Evolutionary conservation across 345 rosid genomes (phyloP).

Genomic region (Ricinus communis): DNA sequence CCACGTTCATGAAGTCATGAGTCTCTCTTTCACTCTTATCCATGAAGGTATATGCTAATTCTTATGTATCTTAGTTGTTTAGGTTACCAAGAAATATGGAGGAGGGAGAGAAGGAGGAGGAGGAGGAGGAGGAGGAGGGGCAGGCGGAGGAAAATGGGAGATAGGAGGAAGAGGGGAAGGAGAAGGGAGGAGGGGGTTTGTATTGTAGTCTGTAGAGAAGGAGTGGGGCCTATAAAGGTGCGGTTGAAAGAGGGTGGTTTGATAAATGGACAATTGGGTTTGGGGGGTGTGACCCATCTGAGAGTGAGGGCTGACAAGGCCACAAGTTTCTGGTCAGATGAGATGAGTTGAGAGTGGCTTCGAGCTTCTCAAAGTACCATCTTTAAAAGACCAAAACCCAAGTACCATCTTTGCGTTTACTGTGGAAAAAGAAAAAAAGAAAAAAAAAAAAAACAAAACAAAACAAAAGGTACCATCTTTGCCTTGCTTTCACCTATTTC

Average conservation of each 20-base stretch:
- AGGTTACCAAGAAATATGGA: neutral
- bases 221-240: constrained; percentile 14
- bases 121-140: neutral
- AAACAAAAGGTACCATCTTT: too few species aligned
- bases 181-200: constrained; percentile 5
- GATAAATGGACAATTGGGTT: constrained; percentile 37
- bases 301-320: constrained; percentile 51
- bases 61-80: too few species aligned
- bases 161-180: neutral
- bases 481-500: constrained; percentile 16
- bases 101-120: constrained; percentile 4
- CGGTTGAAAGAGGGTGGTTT: constrained; percentile 12
- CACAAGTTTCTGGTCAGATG: constrained; percentile 46
- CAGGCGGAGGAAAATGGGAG: neutral
- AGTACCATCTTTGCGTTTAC: too few species aligned
- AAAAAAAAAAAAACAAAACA: too few species aligned
- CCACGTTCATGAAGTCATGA: constrained; percentile 53
- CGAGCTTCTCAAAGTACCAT: constrained; percentile 31
- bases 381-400: too few species aligned
- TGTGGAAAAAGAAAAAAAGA: too few species aligned
- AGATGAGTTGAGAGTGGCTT: constrained; percentile 37
- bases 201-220: neutral
- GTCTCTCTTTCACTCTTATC: constrained; percentile 42
- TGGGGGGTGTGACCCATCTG: constrained; percentile 24
- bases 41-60: constrained; percentile 16